Evolutionary conservation across 2,329 filamentous ascomycete species (phyloP).

Genomic region (Thelonectria discophora): DNA sequence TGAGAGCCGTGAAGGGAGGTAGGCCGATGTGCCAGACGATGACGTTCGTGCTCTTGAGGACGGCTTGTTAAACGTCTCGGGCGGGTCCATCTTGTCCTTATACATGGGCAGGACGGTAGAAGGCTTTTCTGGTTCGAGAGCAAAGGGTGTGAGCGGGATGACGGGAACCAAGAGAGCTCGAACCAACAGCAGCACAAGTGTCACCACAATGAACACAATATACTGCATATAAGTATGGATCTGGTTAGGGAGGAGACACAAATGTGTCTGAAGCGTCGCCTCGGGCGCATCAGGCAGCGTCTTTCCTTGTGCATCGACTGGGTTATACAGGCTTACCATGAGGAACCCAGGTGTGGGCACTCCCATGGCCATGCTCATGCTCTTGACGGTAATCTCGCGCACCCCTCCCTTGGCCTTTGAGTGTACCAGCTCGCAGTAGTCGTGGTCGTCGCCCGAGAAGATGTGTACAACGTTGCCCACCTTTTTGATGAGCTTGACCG

Average conservation of each 20-base stretch:
- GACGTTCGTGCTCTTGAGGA: conserved; percentile 25
- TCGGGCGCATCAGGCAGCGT: conserved; percentile 54
- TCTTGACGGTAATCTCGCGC: conserved; percentile 93
- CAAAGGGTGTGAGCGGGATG: conserved; percentile 62
- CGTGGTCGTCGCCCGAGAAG: conserved; percentile 97
- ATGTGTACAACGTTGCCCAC: conserved; percentile 85
- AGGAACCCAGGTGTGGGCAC: conserved; percentile 87
- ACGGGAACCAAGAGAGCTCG: conserved; percentile 67
- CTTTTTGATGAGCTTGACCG: conserved; percentile 76
- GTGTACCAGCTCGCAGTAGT: conserved; percentile 93
- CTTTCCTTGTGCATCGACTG: conserved; percentile 70
- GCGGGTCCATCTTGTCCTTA: conserved; percentile 63
- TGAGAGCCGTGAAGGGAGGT: conserved; percentile 37
- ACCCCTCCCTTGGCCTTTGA: conserved; percentile 71
- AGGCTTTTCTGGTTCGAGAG: conserved; percentile 54
- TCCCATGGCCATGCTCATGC: conserved; percentile 95
- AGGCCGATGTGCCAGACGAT: conserved; percentile 39
- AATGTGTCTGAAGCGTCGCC: conserved; percentile 82
- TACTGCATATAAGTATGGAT: conserved; percentile 86
- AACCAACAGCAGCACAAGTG: conserved; percentile 58
- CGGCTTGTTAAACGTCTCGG: conserved; percentile 33
- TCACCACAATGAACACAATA: conserved; percentile 66
- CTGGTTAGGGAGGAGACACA: conserved; percentile 91
- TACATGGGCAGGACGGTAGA: conserved; percentile 52
- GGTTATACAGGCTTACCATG: conserved; percentile 92